Conservation (phyloP, 2,329 filamentous ascomycete genomes). For the Phoma sp. region DNA sequence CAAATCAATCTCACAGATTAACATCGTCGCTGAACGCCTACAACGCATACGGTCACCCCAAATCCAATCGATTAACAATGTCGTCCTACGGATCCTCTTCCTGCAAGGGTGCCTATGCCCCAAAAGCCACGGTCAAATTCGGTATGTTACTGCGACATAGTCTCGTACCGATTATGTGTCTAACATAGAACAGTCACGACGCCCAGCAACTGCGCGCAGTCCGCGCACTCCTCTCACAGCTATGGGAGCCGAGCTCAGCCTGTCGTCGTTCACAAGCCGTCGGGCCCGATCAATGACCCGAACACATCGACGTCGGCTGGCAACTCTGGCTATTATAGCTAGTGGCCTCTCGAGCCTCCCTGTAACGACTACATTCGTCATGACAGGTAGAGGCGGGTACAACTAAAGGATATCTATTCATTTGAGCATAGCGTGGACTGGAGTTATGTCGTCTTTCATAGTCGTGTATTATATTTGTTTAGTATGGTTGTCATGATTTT, state of each 20-base stretch:
- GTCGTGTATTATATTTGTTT: no score
- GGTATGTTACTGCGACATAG: not conserved
- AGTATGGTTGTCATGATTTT: no score
- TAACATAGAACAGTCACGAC: constrained; percentile 2
- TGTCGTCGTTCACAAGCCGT: constrained; percentile 9
- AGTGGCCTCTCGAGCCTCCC: not conserved
- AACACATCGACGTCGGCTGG: constrained; percentile 3
- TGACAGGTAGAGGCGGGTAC: constrained; percentile 10
- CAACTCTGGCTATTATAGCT: constrained; percentile 4
- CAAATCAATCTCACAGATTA: not conserved
- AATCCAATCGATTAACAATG: constrained; percentile 1
- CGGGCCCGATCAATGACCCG: constrained; percentile 3
- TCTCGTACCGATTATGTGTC: not conserved
- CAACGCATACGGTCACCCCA: no score
- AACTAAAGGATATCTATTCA: constrained; percentile 3
- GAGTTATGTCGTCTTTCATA: constrained; percentile 6
- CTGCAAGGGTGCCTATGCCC: constrained; percentile 1
- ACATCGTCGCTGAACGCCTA: not conserved
- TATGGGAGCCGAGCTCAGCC: constrained; percentile 3
- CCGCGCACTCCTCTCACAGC: constrained; percentile 2
- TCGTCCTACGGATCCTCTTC: constrained; percentile 4
- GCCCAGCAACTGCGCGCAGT: constrained; percentile 7
- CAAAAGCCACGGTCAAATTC: not conserved
- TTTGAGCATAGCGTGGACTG: not conserved
- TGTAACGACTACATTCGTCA: not conserved